These are phyloP conservation scores for Trametes cingulata DNA, from an alignment of 768 basidiomycete species.

Conservation along the genomic window DNA sequence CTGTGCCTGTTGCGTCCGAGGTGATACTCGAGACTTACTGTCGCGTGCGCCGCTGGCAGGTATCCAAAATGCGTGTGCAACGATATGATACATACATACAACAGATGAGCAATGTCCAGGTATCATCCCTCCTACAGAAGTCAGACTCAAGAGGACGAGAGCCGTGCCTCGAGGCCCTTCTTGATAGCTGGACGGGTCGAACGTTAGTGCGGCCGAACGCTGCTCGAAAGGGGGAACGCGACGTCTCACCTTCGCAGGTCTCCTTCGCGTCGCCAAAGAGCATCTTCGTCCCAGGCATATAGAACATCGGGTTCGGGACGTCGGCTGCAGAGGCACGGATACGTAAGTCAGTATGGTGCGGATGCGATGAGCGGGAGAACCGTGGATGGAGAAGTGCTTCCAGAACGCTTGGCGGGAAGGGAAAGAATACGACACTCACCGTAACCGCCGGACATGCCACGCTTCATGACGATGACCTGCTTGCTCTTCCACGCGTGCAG, in stretches of 20 bases:
- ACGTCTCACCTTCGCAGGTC: constrained; percentile 78
- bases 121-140: neutral
- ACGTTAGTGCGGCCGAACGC: neutral
- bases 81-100: constrained; percentile 16
- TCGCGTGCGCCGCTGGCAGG: too few species aligned
- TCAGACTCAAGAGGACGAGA: constrained; percentile 10
- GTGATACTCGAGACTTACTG: too few species aligned
- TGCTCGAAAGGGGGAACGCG: neutral
- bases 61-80: too few species aligned
- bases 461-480: constrained; percentile 90
- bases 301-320: constrained; percentile 93
- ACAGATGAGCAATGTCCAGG: constrained; percentile 8
- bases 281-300: constrained; percentile 89
- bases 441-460: constrained; percentile 86
- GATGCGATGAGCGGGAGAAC: neutral
- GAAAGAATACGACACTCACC: constrained; percentile 44
- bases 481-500: constrained; percentile 93
- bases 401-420: neutral
- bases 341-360: neutral
- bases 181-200: constrained; percentile 32
- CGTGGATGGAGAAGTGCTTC: neutral
- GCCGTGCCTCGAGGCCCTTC: constrained; percentile 33
- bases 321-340: constrained; percentile 54
- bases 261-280: constrained; percentile 91
- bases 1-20: too few species aligned